Base-by-base conservation (phyloP, 139 green algal genomes). In the Chlamydomonas schloesseri region DNA sequence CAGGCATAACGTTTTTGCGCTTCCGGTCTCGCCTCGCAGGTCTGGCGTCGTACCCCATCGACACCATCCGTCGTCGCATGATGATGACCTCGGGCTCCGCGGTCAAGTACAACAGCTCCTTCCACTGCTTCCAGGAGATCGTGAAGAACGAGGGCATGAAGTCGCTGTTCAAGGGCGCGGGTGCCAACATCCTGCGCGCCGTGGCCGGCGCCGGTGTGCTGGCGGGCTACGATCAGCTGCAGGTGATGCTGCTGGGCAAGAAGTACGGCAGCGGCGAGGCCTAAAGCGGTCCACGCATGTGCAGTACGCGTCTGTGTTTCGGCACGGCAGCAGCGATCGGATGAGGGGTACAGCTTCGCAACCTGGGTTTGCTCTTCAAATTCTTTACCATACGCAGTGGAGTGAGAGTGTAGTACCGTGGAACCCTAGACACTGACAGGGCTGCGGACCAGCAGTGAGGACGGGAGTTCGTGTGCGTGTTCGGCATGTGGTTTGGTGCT, bases 1-100 rank as follows among this genome's bases (percentile, higher is more conserved):
- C n/a, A n/a, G n/a, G n/a, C n/a, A n/a, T n/a, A n/a, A n/a, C n/a
- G n/a, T n/a, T n/a, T n/a, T n/a, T n/a, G n/a, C n/a, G n/a, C n/a
- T n/a, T 67, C 21, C 58, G 53, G 13, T 58, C 53, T 15, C 53
- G 53, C 24, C 65, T 10, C 68, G 5, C 82, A 91, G 97, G 97
- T 71, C 89, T 99, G 80, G 88, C 95, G 24, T 98, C 97, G 34
- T 99, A 99, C 90, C 98, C 98, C 84, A 99, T 99, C 91, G 98
- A 99, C 94, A 99, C 98, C 57, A 97, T 99, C 60, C 95, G 98
- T 67, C 94, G 98, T 91, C 93, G 98, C 55, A 96, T 99, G 88
- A 99, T 99, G 98, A 99, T 99, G 98, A 97, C 98, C 73, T 96
- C 96, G 73, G 97, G 97, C 69, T 93, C 96, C 87, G 95, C 96